Evolutionary conservation across 73 alveolate genomes (phyloP).

Genomic region (Paramecium caudatum): DNA sequence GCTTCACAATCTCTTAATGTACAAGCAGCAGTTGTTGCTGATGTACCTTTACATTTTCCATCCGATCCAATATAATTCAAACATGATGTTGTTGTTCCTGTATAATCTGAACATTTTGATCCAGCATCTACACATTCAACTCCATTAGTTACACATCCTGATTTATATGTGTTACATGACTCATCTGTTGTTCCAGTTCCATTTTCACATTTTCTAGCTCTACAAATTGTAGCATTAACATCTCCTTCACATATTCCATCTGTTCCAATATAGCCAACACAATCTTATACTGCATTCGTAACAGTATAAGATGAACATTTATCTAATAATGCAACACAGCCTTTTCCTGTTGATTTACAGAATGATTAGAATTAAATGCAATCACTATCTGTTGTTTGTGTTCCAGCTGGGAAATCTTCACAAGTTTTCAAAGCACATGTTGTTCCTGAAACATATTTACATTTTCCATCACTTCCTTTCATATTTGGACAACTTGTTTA

Average conservation of each 20-base stretch:
- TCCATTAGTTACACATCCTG: conserved; percentile 67
- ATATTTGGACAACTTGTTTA: neutral
- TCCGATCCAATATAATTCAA: conserved; percentile 11
- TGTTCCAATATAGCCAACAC: conserved; percentile 39
- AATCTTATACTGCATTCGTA: conserved; percentile 35
- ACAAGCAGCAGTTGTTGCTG: neutral
- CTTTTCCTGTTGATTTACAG: conserved; percentile 36
- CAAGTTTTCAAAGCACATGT: neutral
- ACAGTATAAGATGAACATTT: neutral
- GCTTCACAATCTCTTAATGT: neutral
- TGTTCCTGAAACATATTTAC: neutral
- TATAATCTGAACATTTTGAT: neutral
- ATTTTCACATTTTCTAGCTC: neutral
- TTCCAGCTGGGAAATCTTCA: neutral
- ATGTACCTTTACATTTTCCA: conserved; percentile 32
- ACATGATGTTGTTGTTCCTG: conserved; percentile 36
- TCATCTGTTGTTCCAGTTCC: conserved; percentile 31
- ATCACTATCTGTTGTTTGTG: too few relatives aligned
- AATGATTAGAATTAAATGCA: neutral
- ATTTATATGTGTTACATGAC: neutral
- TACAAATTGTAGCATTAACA: conserved; percentile 7
- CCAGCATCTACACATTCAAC: neutral
- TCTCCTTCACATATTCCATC: conserved; percentile 59
- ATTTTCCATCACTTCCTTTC: neutral
- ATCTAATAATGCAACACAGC: neutral